Evolutionary conservation across 1,139 yeast species (phyloP), one percentile per base, ranked within the genome.

Genomic region (Martiniozyma asiatica): DNA sequence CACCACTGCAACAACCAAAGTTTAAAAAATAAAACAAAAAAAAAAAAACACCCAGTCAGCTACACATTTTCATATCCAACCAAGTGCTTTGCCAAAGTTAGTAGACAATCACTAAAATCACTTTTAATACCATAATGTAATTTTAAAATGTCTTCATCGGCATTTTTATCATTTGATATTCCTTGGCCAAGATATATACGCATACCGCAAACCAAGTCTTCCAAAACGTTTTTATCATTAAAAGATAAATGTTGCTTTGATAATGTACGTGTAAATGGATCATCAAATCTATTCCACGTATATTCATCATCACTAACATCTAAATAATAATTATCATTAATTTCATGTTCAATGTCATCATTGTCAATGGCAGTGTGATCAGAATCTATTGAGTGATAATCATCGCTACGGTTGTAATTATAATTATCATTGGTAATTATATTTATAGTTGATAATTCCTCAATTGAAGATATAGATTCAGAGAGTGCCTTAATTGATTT

Each of bases 81-180:
- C 17, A 49, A 31, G 22, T 40, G 39, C 37, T 41, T 45, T 3
- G 47, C 47, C 24, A 50, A 28, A 24, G 38, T 36, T 6, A 50
- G 35, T 20, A 50, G 39, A 24, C 35, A 38, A 26, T 50, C 46
- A 26, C 47, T 43, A 17, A 52, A 34, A 13, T 47, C 51, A 35
- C 50, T 48, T 29, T 43, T 45, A 21, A 50, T 33, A 16, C 45
- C 43, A 29, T 40, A 44, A 27, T 43, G 48, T 24, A 50, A 34
- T 10, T 36, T 37, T 6, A 37, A 29, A 14, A 48, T 35, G 24
- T 44, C 47, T 20, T 37, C 40, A 18, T 41, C 42, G 1, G 30
- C 30, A 14, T 37, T 41, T 9, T 36, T 38, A 12, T 36, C 37
- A 8, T 25, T 21, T 9, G 14, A 25, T 15, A 17, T 26, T 26